phyloP scores from a whole-genome alignment of 495 filamentous ascomycete genomes.

The Penicillium canariense region DNA sequence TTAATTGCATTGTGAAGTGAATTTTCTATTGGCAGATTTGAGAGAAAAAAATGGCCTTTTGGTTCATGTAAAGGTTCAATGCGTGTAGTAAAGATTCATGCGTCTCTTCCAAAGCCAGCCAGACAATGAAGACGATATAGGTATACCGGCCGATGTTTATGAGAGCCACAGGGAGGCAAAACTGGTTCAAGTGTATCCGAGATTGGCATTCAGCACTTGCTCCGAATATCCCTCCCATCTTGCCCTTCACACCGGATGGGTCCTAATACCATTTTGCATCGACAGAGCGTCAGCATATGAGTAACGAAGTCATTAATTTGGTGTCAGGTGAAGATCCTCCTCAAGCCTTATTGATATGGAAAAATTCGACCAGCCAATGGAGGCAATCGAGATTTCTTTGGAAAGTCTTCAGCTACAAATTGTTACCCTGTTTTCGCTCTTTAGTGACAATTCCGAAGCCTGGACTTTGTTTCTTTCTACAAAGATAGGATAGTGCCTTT shows the following conservation, averaged over 20 bases:
- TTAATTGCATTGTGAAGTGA: no score
- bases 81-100: no score
- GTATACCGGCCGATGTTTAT: neutral
- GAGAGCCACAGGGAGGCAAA: neutral
- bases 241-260: neutral
- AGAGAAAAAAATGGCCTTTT: no score
- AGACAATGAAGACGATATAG: neutral
- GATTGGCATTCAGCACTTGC: neutral
- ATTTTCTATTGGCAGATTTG: no score
- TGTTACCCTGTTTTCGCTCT: neutral
- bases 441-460: constrained; percentile 4
- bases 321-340: constrained; percentile 1
- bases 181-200: neutral
- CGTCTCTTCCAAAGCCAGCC: constrained; percentile 1
- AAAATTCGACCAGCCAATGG: neutral
- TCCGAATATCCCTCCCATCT: no score
- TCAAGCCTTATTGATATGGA: constrained; percentile 17
- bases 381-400: neutral
- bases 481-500: constrained; percentile 18
- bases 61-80: no score
- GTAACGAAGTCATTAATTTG: constrained; percentile 4
- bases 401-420: neutral
- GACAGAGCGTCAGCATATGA: constrained; percentile 20
- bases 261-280: constrained; percentile 4
- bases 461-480: constrained; percentile 24